Base-by-base conservation (phyloP, 2,329 filamentous ascomycete species). In the Colletotrichum sp. region DNA sequence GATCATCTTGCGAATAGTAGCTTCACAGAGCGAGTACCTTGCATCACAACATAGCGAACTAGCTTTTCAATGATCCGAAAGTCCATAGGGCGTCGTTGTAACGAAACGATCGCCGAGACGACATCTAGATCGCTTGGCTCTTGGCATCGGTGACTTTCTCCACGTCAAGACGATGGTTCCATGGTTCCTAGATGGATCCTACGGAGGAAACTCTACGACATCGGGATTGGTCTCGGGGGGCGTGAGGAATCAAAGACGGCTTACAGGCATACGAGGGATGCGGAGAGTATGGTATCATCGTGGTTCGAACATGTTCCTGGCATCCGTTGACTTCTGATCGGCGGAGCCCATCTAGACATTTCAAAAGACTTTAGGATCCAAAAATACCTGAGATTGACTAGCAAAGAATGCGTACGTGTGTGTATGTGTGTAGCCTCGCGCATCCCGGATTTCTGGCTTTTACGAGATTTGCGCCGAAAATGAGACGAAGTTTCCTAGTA, bases 81-180 rank as follows among this genome's bases (percentile, higher is more conserved):
- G 57, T 68, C 57, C 36, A 36, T 55, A 47, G 55, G 55, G 66
- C 55, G 55, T 68, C 29, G 55, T 58, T 18, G 27, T 68, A 68
- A 27, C 68, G 71, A 73, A 71, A 71, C 43, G 33, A 66, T 71
- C 33, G 67, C 36, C 51, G 38, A 73, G 61, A 62, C 55, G 55
- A 43, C 33, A 51, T 51, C 66, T 34, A 73, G 68, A 62, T 71
- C 55, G 36, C 55, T 57, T 66, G 38, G 33, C 21, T 34, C 33
- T 70, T 66, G 71, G 43, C 47, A n/a, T 47, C 55, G 54, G 51
- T 43, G 38, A 59, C 21, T 59, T 64, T 57, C 43, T 18, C 29
- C 21, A 34, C 34, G 33, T 38, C 33, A 54, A 29, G 64, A 58
- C 47, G 21, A 51, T 51, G 43, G 43, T 51, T 21, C 43, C 12